Evolutionary conservation across 768 basidiomycete species (phyloP), one percentile per base, ranked within the genome.

Genomic region (Lactifluus piperatus): DNA sequence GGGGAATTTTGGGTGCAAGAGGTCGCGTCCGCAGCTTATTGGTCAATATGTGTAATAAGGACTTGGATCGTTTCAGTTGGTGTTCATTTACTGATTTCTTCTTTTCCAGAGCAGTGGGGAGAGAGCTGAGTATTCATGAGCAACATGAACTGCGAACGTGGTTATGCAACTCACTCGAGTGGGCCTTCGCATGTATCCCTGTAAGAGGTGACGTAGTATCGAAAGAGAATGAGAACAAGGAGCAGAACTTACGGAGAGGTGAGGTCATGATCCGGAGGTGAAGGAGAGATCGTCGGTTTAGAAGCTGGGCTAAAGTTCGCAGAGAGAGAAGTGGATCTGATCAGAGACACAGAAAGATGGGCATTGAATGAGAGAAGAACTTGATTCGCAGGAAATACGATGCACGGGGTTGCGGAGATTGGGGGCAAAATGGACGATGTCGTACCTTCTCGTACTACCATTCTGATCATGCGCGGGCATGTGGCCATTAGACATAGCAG

Each of bases 11-110:
- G 37, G 53, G 24, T 3, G 16, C 24, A 32, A 32, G 56, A 20
- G 5, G 14, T 24, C 41, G 60, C 36, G 34, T 5, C 41, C 63
- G 60, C 22, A 62, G 32, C 30, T 54, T 64, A 29, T 50, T 56
- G 22, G 54, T 24, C 37, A 62, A 24, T 0, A 41, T 55, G 27
- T 13, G n/a, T 3, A 64, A 34, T 41, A 62, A n/a, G 27, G 52
- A 43, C 26, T 41, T 46, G 5, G 56, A 51, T 20, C 49, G 56
- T 26, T 50, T 56, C 7, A 41, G 24, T 29, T 24, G 34, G 18
- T 44, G 44, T 4, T 37, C 18, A 14, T 37, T 16, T 11, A 11
- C 13, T 14, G 16, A 9, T 5, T n/a, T 51, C 34, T 41, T 32
- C 18, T 37, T 27, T 27, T 16, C 24, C 2, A 24, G 22, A 39